Evolutionary conservation across 148 eudicot genomes (phyloP).

Genomic region (Rhododendron molle): DNA sequence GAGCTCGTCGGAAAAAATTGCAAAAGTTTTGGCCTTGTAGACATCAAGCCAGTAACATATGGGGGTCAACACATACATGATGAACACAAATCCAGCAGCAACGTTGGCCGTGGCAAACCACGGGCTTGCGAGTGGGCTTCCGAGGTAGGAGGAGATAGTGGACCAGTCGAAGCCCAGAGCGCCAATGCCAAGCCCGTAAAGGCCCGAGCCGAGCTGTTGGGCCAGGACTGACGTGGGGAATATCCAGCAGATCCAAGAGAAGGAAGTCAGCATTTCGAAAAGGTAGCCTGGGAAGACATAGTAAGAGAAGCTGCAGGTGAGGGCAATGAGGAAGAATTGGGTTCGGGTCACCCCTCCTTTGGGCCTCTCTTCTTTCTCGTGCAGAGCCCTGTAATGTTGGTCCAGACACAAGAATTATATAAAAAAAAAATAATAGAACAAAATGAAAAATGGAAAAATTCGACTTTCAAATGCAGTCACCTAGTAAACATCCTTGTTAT

Average conservation of each 20-base stretch:
- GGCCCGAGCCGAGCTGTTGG: conserved; percentile 92
- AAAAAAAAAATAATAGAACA: not conserved
- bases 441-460: not conserved
- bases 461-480: not conserved
- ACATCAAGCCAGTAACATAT: conserved; percentile 69
- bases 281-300: conserved; percentile 89
- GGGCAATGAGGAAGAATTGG: conserved; percentile 83
- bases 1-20: conserved; percentile 60
- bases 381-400: conserved; percentile 60
- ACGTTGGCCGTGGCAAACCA: conserved; percentile 99
- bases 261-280: conserved; percentile 83
- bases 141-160: conserved; percentile 85
- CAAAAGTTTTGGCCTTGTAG: conserved; percentile 82
- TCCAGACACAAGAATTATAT: no score
- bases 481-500: no score
- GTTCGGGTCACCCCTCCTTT: conserved; percentile 80
- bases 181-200: conserved; percentile 73
- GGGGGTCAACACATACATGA: conserved; percentile 84
- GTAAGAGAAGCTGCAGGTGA: conserved; percentile 89
- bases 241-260: conserved; percentile 95
- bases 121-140: conserved; percentile 96
- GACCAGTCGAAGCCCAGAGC: conserved; percentile 94
- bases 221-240: conserved; percentile 74
- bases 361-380: conserved; percentile 76
- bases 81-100: conserved; percentile 65